These are phyloP conservation scores for Oligophagozyma castellii DNA, from an alignment of 1,139 yeast genomes.

Conservation along the genomic window DNA sequence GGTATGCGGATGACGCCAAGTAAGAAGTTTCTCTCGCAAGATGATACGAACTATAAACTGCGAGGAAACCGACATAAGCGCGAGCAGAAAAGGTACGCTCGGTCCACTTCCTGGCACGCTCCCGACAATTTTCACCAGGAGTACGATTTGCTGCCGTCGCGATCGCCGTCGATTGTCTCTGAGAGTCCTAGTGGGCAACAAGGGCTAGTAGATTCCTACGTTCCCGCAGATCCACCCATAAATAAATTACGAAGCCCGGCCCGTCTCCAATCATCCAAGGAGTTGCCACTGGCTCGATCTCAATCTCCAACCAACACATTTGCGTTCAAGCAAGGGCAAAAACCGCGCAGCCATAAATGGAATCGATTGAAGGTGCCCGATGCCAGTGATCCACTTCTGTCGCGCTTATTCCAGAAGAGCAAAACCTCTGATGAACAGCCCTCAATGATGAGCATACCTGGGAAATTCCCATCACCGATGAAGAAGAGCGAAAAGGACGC, in stretches of 20 bases:
- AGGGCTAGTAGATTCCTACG: constrained; percentile 11
- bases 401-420: constrained; percentile 1
- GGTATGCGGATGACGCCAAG: constrained; percentile 18
- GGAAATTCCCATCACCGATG: constrained; percentile 8
- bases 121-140: constrained; percentile 1
- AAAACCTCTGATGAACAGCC: not conserved
- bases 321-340: too few relatives aligned
- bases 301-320: not conserved
- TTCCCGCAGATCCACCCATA: constrained; percentile 16
- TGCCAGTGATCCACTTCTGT: constrained; percentile 3
- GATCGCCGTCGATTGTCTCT: constrained; percentile 15
- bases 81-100: constrained; percentile 7
- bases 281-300: not conserved
- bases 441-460: too few relatives aligned
- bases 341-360: not conserved
- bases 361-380: constrained; percentile 1
- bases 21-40: too few relatives aligned
- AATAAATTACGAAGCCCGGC: constrained; percentile 5
- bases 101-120: constrained; percentile 16
- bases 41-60: too few relatives aligned
- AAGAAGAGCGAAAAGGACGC: not conserved
- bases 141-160: constrained; percentile 2
- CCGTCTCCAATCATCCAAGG: constrained; percentile 1
- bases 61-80: constrained; percentile 3
- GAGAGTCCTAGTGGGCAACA: constrained; percentile 11